Base-by-base conservation (phyloP, 2,329 filamentous ascomycete species). In the Aspergillus sp. region DNA sequence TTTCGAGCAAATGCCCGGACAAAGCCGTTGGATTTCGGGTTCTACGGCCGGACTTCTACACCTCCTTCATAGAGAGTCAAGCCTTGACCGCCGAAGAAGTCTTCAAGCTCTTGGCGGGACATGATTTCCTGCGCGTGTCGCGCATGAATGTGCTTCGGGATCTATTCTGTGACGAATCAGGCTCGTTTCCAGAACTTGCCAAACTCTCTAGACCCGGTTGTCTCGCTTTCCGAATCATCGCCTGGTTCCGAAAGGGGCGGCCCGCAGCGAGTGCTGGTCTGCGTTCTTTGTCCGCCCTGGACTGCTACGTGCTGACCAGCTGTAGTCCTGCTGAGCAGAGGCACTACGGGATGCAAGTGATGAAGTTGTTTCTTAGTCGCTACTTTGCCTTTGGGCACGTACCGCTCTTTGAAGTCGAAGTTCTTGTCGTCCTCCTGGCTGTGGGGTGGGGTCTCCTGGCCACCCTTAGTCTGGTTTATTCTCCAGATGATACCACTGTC, bases 21-120 rank as follows among this genome's bases (percentile, higher is more conserved):
- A 25, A n/a, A 5, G 19, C 10, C 15, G 23, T 55, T 8, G 53
- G 13, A 13, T 10, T 55, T 44, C 36, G 17, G 17, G 39, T 47
- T 21, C 13, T 55, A 23, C 39, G 53, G 27, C 39, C 53, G 8
- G 53, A 55, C 36, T 55, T 47, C 8, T 55, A 42, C 41, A 55
- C 36, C 47, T 50, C 47, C 25, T 32, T 50, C 47, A 27, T 27
- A 8, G 21, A 49, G 23, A 30, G 47, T 50, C 25, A 2, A n/a
- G 47, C 25, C 25, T 50, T 50, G 23, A 27, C 23, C 25, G 47
- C 47, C 10, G 47, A 50, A 50, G 47, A 23, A 15, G 47, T 32
- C 47, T 30, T 32, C 8, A 10, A 8, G 7, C 23, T 30, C n/a
- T 32, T 50, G 47, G 47, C 47, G 17, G 47, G 25, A 17, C 32